Conservation (phyloP, 352 stramenopile species). For the Ophiocytium majus region DNA sequence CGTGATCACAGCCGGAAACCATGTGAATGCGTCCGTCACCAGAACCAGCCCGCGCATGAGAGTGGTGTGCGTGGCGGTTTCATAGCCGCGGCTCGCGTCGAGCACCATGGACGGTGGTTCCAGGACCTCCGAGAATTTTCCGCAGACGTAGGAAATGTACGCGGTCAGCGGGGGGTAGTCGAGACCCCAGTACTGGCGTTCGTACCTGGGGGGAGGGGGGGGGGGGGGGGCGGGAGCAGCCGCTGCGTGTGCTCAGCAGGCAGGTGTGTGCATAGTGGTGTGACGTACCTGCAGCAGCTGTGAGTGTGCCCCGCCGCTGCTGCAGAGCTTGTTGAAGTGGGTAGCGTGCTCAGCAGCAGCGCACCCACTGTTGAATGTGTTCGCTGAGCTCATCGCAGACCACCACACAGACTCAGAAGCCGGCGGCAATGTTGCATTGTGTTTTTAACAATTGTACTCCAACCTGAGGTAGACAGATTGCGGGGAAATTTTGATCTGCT, state of each 20-base stretch:
- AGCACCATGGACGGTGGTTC: conserved; percentile 80
- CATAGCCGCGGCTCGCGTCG: conserved; percentile 70
- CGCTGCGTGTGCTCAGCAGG: not conserved
- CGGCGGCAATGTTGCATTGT: no score
- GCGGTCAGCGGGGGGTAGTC: conserved; percentile 88
- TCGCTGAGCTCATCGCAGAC: no score
- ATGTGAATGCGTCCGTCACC: not conserved
- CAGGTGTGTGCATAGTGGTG: not conserved
- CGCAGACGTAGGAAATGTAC: conserved; percentile 67
- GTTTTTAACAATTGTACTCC: no score
- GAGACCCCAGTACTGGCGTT: conserved; percentile 94
- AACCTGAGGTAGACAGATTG: no score
- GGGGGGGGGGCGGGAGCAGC: conserved; percentile 23
- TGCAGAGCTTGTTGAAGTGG: no score
- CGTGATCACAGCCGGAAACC: conserved; percentile 1
- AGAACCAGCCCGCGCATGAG: conserved; percentile 55
- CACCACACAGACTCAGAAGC: no score
- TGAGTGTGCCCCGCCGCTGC: not conserved
- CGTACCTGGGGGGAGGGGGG: conserved; percentile 72
- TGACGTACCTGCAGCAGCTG: not conserved
- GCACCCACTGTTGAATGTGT: no score
- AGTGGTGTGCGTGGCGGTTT: conserved; percentile 74
- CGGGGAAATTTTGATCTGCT: no score
- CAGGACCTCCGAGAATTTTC: conserved; percentile 68
- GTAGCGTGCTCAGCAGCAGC: no score